Base-by-base conservation (phyloP, 495 filamentous ascomycete genomes). In the Thermochaetoides thermophila region DNA sequence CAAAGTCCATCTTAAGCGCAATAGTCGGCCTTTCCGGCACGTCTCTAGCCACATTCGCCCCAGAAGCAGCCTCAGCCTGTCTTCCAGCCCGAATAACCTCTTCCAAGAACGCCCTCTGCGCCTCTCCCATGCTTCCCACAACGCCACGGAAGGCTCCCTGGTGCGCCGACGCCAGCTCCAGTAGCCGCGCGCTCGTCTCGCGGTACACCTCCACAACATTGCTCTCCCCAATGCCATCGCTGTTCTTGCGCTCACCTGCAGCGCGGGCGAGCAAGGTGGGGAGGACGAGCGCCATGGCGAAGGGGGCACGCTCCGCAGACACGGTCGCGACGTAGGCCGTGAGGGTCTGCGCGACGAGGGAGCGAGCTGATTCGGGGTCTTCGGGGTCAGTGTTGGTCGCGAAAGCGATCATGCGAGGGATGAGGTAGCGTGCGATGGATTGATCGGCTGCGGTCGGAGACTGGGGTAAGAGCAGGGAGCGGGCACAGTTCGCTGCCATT, bases 1-100 rank as follows among this genome's bases (percentile, higher is more conserved):
- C 68, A 69, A 97, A 95, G 49, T 93, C 69, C 79, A 96, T 85
- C 64, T 87, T 83, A 54, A 99, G 50, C 32, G 84, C 84, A 68
- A 99, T 99, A 39, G 60, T 92, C 10, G 89, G 91, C 56, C 66
- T 65, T 27, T 57, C 66, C 7, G 31, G 57, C 2, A 52, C 57
- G 15, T 55, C 18, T 48, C 51, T 40, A 49, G 41, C 37, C 47
- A 42, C 46, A 21, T 31, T 31, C 24, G 13, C 14, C 22, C n/a
- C 31, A 16, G 5, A 27, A 6, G 6, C 21, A 6, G 21, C 21
- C 21, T 24, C 44, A 21, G 40, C 42, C 42, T 57, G 48, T 34
- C 60, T 49, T 33, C 66, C 77, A 28, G 68, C 70, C 25, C 73
- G 66, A 16, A 96, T 72, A 6, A 93, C 76, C 40, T 78, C 77